phyloP scores from a whole-genome alignment of 192 early-diverging fungal species.

The Gonapodya sp. region DNA sequence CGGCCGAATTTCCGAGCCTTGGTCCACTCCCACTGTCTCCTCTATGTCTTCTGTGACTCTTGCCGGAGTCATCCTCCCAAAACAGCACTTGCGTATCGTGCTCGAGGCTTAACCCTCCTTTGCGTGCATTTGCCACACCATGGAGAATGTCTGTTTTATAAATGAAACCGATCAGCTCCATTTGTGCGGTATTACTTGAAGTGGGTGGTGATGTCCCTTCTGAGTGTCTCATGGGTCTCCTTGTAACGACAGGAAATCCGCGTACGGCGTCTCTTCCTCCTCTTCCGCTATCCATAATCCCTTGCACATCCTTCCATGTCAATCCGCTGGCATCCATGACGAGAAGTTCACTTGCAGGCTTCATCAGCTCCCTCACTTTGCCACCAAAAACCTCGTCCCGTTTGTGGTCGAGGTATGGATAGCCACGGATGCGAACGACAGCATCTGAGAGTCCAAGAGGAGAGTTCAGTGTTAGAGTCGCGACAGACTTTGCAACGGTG shows the following conservation, averaged over 20 bases:
- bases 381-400: neutral
- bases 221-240: neutral
- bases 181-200: neutral
- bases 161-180: neutral
- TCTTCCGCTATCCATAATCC: neutral
- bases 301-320: neutral
- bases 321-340: neutral
- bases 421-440: neutral
- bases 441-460: neutral
- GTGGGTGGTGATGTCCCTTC: neutral
- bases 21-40: neutral
- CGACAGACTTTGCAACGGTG: neutral
- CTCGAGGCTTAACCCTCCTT: neutral
- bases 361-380: slow-evolving; percentile 4
- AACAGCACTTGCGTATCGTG: neutral
- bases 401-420: slow-evolving; percentile 10
- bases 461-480: neutral
- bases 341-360: neutral
- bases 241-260: neutral
- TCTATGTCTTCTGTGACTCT: neutral
- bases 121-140: neutral
- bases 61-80: neutral
- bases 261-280: neutral
- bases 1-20: neutral
- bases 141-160: neutral